These are phyloP conservation scores for Tylopilus balloui DNA, from an alignment of 768 basidiomycete species.

Conservation along the genomic window DNA sequence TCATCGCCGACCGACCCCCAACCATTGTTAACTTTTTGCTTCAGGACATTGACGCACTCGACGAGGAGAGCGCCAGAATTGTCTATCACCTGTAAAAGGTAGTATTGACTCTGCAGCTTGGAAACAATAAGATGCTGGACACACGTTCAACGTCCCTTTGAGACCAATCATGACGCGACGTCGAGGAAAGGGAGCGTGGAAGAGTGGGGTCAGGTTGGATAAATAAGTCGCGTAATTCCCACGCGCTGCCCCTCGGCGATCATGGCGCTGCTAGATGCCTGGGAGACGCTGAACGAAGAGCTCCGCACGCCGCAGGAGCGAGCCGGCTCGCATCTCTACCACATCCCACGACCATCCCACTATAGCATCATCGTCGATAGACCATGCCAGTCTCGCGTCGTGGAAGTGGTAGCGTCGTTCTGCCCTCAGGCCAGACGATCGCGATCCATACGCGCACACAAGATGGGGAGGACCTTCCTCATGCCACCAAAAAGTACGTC, in stretches of 20 bases:
- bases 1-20: slow-evolving; percentile 93
- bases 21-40: slow-evolving; percentile 93
- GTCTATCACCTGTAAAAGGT: slow-evolving; percentile 74
- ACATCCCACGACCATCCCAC: slow-evolving; percentile 17
- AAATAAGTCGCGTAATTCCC: slow-evolving; percentile 24
- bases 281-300: slow-evolving; percentile 7
- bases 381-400: slow-evolving; percentile 68
- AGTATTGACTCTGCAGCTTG: not conserved
- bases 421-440: slow-evolving; percentile 73
- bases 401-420: slow-evolving; percentile 69
- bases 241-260: slow-evolving; percentile 14
- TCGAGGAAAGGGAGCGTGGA: not conserved
- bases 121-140: slow-evolving; percentile 17
- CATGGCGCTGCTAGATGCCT: not conserved
- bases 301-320: slow-evolving; percentile 13
- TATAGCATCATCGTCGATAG: not conserved
- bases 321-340: slow-evolving; percentile 1
- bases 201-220: not conserved
- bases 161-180: slow-evolving; percentile 83
- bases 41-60: slow-evolving; percentile 95
- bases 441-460: slow-evolving; percentile 87
- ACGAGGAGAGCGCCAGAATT: slow-evolving; percentile 93
- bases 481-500: slow-evolving; percentile 87
- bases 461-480: slow-evolving; percentile 82
- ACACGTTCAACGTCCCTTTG: slow-evolving; percentile 84